Conservation (phyloP, 192 early-diverging fungal genomes). For the Backusella morwellensis region DNA sequence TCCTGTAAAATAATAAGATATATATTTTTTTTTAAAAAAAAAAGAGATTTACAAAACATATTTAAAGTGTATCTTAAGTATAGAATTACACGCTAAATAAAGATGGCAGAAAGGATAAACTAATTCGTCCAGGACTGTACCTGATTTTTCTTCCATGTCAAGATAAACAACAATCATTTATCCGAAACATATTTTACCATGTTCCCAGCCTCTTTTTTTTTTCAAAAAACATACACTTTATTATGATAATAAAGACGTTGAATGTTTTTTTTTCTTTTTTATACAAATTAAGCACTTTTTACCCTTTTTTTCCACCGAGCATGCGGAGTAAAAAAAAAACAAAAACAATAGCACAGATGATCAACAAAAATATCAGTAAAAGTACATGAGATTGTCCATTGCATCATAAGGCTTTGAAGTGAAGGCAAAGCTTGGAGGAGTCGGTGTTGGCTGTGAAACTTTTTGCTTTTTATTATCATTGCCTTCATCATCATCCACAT, state of each 20-base stretch:
- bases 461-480: not conserved
- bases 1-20: too few relatives aligned
- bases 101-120: not conserved
- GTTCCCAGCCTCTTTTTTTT: too few relatives aligned
- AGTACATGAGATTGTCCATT: conserved; percentile 6
- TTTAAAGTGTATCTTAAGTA: not conserved
- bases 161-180: not conserved
- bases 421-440: not conserved
- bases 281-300: not conserved
- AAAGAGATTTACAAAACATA: too few relatives aligned
- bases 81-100: not conserved
- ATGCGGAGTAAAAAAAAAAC: not conserved
- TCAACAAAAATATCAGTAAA: not conserved
- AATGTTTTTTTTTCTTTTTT: too few relatives aligned
- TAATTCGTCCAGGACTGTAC: not conserved
- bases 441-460: not conserved
- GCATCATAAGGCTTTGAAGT: conserved; percentile 10
- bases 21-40: too few relatives aligned
- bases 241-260: too few relatives aligned
- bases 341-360: not conserved
- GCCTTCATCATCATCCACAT: not conserved
- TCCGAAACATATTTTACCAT: not conserved
- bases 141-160: not conserved
- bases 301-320: not conserved
- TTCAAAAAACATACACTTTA: too few relatives aligned